Evolutionary conservation across 345 rosid species (phyloP).

Genomic region (Populus ilicifolia): DNA sequence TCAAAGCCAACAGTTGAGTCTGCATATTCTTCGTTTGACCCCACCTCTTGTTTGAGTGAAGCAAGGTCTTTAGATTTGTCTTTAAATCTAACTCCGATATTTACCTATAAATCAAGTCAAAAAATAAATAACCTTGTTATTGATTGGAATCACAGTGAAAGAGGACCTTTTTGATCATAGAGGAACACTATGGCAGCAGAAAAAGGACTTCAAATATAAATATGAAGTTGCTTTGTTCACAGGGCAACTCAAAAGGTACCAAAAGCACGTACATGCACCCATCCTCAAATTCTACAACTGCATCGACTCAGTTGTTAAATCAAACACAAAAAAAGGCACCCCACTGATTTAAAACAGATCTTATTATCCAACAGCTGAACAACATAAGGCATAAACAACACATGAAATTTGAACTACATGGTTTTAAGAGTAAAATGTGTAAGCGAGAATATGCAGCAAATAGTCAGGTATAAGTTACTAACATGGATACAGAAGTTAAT

Average conservation of each 20-base stretch:
- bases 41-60: conserved; percentile 44
- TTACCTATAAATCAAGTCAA: conserved; percentile 39
- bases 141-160: not conserved
- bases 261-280: not conserved
- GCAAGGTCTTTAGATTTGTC: conserved; percentile 51
- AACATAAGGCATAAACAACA: not conserved
- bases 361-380: not conserved
- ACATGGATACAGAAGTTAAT: not conserved
- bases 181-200: not conserved
- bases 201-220: not conserved
- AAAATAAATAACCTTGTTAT: not conserved
- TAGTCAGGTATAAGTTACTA: not conserved
- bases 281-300: not conserved
- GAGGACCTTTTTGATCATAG: not conserved
- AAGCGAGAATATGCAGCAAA: not conserved
- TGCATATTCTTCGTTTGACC: conserved; percentile 46
- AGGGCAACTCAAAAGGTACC: not conserved
- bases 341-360: not conserved
- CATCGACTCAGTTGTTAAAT: not conserved
- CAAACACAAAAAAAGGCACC: not conserved
- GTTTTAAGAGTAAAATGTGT: not conserved
- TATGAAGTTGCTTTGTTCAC: not conserved
- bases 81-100: conserved; percentile 52
- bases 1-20: conserved; percentile 74
- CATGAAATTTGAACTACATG: not conserved